These are phyloP conservation scores for Decorospora gaudefroyi DNA, from an alignment of 2,329 filamentous ascomycete species.

Conservation along the genomic window DNA sequence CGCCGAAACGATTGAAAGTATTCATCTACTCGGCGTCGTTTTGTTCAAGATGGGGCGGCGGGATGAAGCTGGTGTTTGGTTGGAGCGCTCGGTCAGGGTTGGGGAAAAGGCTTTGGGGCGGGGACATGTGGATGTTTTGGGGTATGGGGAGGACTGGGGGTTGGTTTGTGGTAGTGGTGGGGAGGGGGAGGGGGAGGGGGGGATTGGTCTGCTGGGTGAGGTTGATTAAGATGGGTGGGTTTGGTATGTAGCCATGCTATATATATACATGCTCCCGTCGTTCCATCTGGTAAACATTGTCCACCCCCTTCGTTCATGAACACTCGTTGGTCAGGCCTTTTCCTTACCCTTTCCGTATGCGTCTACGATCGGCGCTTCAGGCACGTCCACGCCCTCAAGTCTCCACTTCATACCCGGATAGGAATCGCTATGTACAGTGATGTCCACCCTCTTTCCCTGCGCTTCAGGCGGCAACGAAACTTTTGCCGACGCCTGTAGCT, in stretches of 20 bases:
- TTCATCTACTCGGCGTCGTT: too few species aligned
- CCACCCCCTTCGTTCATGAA: too few species aligned
- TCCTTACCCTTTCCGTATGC: constrained; percentile 36
- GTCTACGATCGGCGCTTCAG: constrained; percentile 44
- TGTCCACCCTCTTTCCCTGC: constrained; percentile 67
- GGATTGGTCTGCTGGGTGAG: neutral
- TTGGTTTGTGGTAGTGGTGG: too few species aligned
- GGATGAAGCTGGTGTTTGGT: neutral
- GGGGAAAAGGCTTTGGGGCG: neutral
- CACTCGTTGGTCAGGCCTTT: constrained; percentile 1
- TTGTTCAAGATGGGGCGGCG: neutral
- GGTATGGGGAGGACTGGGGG: neutral
- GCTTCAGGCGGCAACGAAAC: constrained; percentile 64
- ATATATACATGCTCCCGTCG: neutral
- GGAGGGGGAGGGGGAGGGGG: neutral
- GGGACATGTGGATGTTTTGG: neutral
- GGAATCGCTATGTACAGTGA: constrained; percentile 81
- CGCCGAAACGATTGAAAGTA: too few species aligned
- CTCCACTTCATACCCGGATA: constrained; percentile 77
- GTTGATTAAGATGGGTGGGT: too few species aligned
- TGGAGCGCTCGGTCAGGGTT: neutral
- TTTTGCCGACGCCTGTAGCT: constrained; percentile 59
- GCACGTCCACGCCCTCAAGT: constrained; percentile 58
- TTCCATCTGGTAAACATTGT: too few species aligned
- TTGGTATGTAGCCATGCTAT: too few species aligned